Conservation (phyloP, 2,329 filamentous ascomycete species). For the Zymoseptoria passerinii region DNA sequence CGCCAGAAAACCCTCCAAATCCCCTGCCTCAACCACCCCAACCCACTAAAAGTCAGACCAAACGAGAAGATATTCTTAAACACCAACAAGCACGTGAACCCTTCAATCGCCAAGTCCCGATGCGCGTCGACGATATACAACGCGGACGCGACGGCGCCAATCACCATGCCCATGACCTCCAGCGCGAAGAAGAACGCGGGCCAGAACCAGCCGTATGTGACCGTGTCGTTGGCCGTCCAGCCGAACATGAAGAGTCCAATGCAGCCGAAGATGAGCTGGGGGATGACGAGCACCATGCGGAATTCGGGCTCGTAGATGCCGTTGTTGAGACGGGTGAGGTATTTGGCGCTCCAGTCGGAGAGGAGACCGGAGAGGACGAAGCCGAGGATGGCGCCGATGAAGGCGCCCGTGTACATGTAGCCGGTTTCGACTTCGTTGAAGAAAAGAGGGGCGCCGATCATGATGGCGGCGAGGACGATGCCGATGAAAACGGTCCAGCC, state of each 20-base stretch:
- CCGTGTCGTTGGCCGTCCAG: constrained; percentile 55
- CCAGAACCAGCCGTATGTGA: constrained; percentile 60
- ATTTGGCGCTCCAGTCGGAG: constrained; percentile 62
- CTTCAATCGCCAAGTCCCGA: constrained; percentile 75
- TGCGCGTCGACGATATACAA: constrained; percentile 92
- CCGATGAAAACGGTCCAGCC: constrained; percentile 94
- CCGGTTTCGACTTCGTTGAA: constrained; percentile 75
- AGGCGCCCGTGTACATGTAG: constrained; percentile 80
- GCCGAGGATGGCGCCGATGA: constrained; percentile 71
- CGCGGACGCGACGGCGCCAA: constrained; percentile 76
- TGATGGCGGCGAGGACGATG: constrained; percentile 72
- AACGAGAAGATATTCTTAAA: constrained; percentile 96
- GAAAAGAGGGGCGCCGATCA: constrained; percentile 63
- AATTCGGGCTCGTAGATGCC: constrained; percentile 91
- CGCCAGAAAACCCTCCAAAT: constrained; percentile 61
- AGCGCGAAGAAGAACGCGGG: constrained; percentile 77
- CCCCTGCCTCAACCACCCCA: constrained; percentile 66
- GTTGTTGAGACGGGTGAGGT: constrained; percentile 63
- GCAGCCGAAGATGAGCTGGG: constrained; percentile 69
- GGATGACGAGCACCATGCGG: constrained; percentile 70
- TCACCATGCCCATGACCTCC: constrained; percentile 82
- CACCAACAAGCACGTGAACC: constrained; percentile 79
- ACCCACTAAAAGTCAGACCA: constrained; percentile 72
- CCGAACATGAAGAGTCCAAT: constrained; percentile 81
- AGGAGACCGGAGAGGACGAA: constrained; percentile 67